Evolutionary conservation across 805 yeast genomes (phyloP).

Genomic region (Yamadazyma paraphyllophila): DNA sequence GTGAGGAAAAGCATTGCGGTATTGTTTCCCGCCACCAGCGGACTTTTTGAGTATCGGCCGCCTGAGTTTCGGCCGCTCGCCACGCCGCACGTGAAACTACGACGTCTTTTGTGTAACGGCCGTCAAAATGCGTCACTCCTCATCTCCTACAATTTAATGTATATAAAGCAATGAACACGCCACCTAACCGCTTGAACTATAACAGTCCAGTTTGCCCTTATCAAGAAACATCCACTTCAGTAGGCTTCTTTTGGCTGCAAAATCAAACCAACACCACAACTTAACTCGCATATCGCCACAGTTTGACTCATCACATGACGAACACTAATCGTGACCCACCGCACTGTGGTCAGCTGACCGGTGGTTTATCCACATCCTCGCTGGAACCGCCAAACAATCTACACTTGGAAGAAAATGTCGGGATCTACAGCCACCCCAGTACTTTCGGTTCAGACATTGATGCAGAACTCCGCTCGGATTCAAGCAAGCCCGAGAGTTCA

Average conservation of each 20-base stretch:
- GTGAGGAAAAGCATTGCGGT: too few species aligned
- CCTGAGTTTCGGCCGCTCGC: too few species aligned
- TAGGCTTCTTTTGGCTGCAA: neutral
- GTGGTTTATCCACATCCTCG: too few species aligned
- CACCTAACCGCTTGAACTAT: neutral
- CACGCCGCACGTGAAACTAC: neutral
- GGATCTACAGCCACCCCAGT: neutral
- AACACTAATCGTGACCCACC: too few species aligned
- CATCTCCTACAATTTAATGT: neutral
- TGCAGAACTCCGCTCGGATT: neutral
- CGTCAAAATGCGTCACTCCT: constrained; percentile 1
- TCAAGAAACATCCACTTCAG: neutral
- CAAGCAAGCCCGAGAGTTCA: neutral
- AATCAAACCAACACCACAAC: neutral
- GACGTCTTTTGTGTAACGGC: constrained; percentile 1
- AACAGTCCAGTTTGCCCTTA: neutral
- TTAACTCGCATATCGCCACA: neutral
- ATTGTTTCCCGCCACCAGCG: too few species aligned
- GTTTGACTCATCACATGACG: neutral
- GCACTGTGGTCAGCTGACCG: too few species aligned
- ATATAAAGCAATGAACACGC: neutral
- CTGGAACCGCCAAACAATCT: too few species aligned
- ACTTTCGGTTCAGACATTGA: neutral
- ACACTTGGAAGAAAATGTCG: neutral
- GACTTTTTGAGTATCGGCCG: too few species aligned